A percentile compares a stretch with the other conserved stretches of the same genome.
Evolutionary conservation across 805 yeast species (phyloP).

Genomic region (Candida nonsorbophila): DNA sequence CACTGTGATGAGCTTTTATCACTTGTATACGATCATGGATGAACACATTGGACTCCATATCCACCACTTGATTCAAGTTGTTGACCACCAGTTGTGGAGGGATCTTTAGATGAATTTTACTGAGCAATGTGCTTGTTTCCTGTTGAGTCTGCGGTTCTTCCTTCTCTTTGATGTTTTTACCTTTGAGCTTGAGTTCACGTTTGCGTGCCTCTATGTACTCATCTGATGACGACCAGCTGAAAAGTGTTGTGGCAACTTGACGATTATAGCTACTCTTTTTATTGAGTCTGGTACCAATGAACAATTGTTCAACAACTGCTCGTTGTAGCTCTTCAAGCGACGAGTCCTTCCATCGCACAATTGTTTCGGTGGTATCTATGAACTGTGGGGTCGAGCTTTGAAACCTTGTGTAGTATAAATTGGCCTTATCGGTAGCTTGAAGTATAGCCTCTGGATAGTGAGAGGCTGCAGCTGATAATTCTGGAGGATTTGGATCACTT

Average conservation of each 20-base stretch:
- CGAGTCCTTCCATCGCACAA: slow-evolving; percentile 28
- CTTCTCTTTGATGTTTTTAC: not conserved
- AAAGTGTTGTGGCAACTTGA: slow-evolving; percentile 26
- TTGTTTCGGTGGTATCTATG: slow-evolving; percentile 10
- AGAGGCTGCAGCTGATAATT: too few relatives aligned
- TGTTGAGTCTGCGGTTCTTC: slow-evolving; percentile 4
- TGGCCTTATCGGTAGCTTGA: slow-evolving; percentile 22
- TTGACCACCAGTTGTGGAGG: slow-evolving; percentile 17
- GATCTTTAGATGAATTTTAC: slow-evolving; percentile 7
- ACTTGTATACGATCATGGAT: slow-evolving; percentile 33
- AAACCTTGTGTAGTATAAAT: slow-evolving; percentile 23
- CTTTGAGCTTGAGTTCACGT: slow-evolving; percentile 12
- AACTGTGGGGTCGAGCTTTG: slow-evolving; percentile 34
- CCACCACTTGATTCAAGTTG: slow-evolving; percentile 24
- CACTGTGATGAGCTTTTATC: slow-evolving; percentile 32
- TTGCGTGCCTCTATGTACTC: slow-evolving; percentile 29
- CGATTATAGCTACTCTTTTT: slow-evolving; percentile 3
- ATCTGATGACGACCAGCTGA: slow-evolving; percentile 41
- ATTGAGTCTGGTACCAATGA: slow-evolving; percentile 8
- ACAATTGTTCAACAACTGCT: slow-evolving; percentile 4
- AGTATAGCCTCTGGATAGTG: slow-evolving; percentile 33
- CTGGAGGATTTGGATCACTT: too few relatives aligned
- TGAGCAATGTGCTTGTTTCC: slow-evolving; percentile 3
- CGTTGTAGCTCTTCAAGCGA: slow-evolving; percentile 13
- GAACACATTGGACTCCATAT: slow-evolving; percentile 30